Evolutionary conservation across 768 basidiomycete species (phyloP), one percentile per base, ranked within the genome.

Genomic region (Galerina marginata): DNA sequence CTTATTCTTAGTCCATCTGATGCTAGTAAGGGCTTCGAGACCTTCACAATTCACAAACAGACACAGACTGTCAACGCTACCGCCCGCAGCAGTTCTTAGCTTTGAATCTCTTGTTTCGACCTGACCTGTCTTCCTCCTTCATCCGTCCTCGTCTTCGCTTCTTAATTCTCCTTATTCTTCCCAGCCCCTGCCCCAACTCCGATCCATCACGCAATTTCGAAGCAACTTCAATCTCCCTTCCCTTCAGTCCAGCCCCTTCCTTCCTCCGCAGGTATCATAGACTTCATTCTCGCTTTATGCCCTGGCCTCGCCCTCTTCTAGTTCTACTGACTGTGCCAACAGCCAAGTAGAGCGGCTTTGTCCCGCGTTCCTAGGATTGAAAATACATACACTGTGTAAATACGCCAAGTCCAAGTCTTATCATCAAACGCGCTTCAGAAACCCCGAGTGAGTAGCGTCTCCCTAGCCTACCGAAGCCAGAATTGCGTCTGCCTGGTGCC

Each of bases 121-220:
- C 46, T 20, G 29, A 39, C 38, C 51, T 53, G 39, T n/a, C 37
- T 40, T 53, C 50, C 10, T 52, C 40, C 26, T 52, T n/a, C 38
- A 14, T 53, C 42, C 39, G 51, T 40, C 25, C 20, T 12, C 38
- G 38, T 42, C 38, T 42, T 51, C 23, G 29, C 43, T 46, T 56
- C 54, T 47, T 12, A 15, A 11, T 46, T 33, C 54, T 46, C 33
- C 43, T 40, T 36, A 23, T 36, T 23, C 38, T 37, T 47, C 49
- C 49, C 40, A 49, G 42, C 49, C 48, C 57, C 48, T 39, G 33
- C 26, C 15, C 33, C 50, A 58, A 53, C 43, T 46, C 42, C 58
- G 36, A 20, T 38, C 43, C 58, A 58, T 58, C 58, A 58, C 50
- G 43, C 58, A 38, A 58, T 58, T 49, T 57, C 46, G 56, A 57